These are phyloP conservation scores for Talaromyces borbonicus DNA, from an alignment of 495 filamentous ascomycete genomes.

Conservation along the genomic window DNA sequence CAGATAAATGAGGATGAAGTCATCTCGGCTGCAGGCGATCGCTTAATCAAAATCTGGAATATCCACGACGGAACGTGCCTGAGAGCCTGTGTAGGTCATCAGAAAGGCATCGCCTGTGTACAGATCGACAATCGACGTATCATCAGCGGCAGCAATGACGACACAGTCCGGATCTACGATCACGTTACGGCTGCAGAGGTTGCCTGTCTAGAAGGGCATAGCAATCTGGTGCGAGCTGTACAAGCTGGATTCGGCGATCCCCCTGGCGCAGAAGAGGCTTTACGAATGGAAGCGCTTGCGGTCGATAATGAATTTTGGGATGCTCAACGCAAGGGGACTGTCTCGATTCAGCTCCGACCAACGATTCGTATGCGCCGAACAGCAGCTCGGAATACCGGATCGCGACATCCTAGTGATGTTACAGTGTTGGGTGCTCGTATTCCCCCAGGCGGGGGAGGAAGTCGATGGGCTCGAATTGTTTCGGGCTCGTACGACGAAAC, in stretches of 20 bases:
- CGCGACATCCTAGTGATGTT: constrained; percentile 63
- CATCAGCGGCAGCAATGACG: constrained; percentile 90
- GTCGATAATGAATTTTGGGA: constrained; percentile 62
- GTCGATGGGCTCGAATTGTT: constrained; percentile 77
- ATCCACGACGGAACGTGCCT: constrained; percentile 66
- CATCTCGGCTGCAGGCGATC: constrained; percentile 89
- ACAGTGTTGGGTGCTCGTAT: constrained; percentile 70
- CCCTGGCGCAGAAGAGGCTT: constrained; percentile 64
- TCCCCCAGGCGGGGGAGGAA: constrained; percentile 81
- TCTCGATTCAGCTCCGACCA: constrained; percentile 28
- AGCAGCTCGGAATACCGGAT: constrained; percentile 61
- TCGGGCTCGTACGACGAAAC: constrained; percentile 93
- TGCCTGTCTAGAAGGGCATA: constrained; percentile 71
- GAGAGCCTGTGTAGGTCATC: constrained; percentile 73
- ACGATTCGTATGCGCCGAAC: constrained; percentile 35
- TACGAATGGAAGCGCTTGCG: constrained; percentile 59
- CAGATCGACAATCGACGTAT: constrained; percentile 96
- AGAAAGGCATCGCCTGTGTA: constrained; percentile 94
- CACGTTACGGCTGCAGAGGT: constrained; percentile 74
- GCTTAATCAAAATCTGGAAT: constrained; percentile 88
- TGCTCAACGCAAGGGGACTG: constrained; percentile 52
- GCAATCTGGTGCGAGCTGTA: constrained; percentile 80
- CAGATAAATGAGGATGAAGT: constrained; percentile 80
- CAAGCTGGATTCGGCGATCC: constrained; percentile 88
- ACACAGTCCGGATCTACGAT: constrained; percentile 91